Evolutionary conservation across 2,329 filamentous ascomycete genomes (phyloP).

Genomic region (Zelopaecilomyces penicillatus): DNA sequence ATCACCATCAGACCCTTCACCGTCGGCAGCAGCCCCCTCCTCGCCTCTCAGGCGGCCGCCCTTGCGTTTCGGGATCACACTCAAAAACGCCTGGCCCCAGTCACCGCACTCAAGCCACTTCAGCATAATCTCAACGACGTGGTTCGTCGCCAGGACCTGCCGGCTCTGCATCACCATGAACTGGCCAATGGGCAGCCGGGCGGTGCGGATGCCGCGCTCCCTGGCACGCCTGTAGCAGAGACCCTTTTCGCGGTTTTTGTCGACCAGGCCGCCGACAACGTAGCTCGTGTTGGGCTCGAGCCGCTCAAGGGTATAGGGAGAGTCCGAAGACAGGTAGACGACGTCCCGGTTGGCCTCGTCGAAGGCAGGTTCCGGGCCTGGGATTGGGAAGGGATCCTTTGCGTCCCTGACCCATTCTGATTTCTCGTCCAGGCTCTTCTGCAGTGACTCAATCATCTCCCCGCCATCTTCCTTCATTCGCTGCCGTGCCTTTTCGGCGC

Average conservation of each 20-base stretch:
- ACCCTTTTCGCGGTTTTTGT: slow-evolving; percentile 93
- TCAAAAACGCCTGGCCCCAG: slow-evolving; percentile 84
- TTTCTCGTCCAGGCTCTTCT: slow-evolving; percentile 23
- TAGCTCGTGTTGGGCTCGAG: slow-evolving; percentile 86
- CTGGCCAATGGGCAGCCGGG: slow-evolving; percentile 88
- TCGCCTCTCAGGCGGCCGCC: slow-evolving; percentile 57
- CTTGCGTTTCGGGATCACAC: slow-evolving; percentile 85
- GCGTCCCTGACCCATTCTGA: slow-evolving; percentile 25
- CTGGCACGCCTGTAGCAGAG: slow-evolving; percentile 79
- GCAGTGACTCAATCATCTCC: slow-evolving; percentile 50
- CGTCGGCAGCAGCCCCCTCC: slow-evolving; percentile 13
- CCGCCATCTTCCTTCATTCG: slow-evolving; percentile 52
- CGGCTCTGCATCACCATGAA: slow-evolving; percentile 87
- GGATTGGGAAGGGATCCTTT: slow-evolving; percentile 24
- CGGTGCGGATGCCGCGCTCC: slow-evolving; percentile 71
- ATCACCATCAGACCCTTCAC: slow-evolving; percentile 17
- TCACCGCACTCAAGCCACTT: slow-evolving; percentile 84
- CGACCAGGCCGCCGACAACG: slow-evolving; percentile 87
- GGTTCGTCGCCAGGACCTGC: slow-evolving; percentile 83
- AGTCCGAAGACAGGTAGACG: slow-evolving; percentile 87
- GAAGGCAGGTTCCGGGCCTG: slow-evolving; percentile 24
- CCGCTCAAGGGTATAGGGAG: slow-evolving; percentile 71
- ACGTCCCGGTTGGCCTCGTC: slow-evolving; percentile 38
- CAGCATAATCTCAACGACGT: slow-evolving; percentile 94
- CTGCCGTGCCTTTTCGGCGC: slow-evolving; percentile 55